Evolutionary conservation across 2,329 filamentous ascomycete species (phyloP).

Genomic region (Aschersonia sp.): DNA sequence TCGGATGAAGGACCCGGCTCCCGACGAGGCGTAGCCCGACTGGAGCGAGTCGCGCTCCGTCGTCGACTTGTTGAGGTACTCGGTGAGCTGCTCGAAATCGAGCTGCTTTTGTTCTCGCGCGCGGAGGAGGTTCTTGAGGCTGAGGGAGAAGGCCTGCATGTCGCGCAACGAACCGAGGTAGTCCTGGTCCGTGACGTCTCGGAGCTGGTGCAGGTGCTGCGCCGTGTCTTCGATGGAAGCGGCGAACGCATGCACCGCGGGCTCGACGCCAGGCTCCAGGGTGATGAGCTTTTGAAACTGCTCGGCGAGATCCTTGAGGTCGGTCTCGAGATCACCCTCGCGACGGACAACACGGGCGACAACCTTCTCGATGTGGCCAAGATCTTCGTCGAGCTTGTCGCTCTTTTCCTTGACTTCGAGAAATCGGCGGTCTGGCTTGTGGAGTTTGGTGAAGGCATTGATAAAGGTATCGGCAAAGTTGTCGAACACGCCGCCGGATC

Average conservation of each 20-base stretch:
- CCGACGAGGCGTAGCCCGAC: conserved; percentile 38
- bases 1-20: conserved; percentile 71
- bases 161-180: conserved; percentile 86
- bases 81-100: conserved; percentile 88
- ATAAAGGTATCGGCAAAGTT: conserved; percentile 92
- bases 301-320: conserved; percentile 78
- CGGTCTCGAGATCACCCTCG: conserved; percentile 73
- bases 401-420: conserved; percentile 85
- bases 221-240: conserved; percentile 74
- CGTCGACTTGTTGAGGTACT: conserved; percentile 86
- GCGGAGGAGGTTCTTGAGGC: conserved; percentile 77
- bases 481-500: conserved; percentile 67
- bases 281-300: conserved; percentile 90
- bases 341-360: conserved; percentile 77
- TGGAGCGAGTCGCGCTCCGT: conserved; percentile 69
- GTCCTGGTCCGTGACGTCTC: conserved; percentile 87
- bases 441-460: conserved; percentile 91
- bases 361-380: conserved; percentile 90
- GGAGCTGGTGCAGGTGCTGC: conserved; percentile 61
- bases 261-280: conserved; percentile 76
- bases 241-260: conserved; percentile 71
- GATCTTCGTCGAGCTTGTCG: conserved; percentile 87
- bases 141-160: conserved; percentile 88
- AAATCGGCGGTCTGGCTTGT: conserved; percentile 89
- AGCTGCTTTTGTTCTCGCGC: conserved; percentile 95